Evolutionary conservation across 1,284 basidiomycete species (phyloP), one percentile per base, ranked within the genome.

Genomic region (Rhodotorula sp.): DNA sequence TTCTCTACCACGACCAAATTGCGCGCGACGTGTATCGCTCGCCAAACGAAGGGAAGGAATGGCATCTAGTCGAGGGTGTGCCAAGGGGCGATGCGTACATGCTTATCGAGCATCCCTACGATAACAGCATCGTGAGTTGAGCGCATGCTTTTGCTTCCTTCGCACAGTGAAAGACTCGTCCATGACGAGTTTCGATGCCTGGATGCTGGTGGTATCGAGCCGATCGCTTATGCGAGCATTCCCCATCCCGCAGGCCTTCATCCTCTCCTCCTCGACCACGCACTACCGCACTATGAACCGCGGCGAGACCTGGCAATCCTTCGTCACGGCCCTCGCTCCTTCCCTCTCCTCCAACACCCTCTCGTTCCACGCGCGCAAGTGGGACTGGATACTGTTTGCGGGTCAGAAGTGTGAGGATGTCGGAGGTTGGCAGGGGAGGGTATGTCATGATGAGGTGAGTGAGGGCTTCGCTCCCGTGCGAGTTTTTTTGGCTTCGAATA

Each of bases 211-310:
- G 15, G 34, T 2, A 36, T 44, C 20, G 19, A 49, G 13, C 13
- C 13, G 13, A 15, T 4, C 29, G n/a, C 47, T 59, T 6, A 52
- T 27, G 5, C 7, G 29, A 27, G n/a, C 44, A 47, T 39, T 63
- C 22, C 34, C 30, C n/a, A 53, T 17, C 48, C 48, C 54, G 4
- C 73, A 92, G 90, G 93, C 91, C 0, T 96, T 94, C 79, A 88
- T 90, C 36, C 82, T 97, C 70, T 90, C 90, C 10, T 83, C 84
- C 30, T 82, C 83, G 47, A 87, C 75, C 29, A 90, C 79, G 36
- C 93, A 96, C 80, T 96, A 90, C 80, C 88, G 90, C 34, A 93
- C 94, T 1, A 86, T 87, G 52, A 89, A 97, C 80, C 85, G 90
- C 71, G 94, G 94, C 64, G 87, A 85, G 79, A 86, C 88, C 51